Conservation (phyloP, 495 filamentous ascomycete species). For the Aspergillus haitiensis region DNA sequence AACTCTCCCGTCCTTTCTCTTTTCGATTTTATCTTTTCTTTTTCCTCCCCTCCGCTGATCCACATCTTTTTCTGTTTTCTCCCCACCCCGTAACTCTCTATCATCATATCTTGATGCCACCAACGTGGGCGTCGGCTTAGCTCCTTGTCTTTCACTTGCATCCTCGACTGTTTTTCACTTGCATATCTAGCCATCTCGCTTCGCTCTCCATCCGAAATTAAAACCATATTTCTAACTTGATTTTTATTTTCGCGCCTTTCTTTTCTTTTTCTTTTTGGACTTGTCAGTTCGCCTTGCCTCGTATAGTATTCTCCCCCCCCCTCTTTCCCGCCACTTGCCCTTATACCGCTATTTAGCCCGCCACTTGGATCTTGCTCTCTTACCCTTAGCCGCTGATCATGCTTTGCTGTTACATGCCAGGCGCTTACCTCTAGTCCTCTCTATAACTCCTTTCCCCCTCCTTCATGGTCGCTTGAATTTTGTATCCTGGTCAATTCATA, state of each 20-base stretch:
- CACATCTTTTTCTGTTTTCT: constrained; percentile 7
- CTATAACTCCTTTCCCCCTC: background rate
- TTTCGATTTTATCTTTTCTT: background rate
- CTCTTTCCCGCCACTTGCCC: constrained; percentile 6
- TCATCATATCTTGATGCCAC: constrained; percentile 12
- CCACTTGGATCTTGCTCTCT: background rate
- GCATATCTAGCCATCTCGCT: constrained; percentile 19
- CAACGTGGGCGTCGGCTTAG: constrained; percentile 21
- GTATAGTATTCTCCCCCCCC: constrained; percentile 1
- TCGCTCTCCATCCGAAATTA: constrained; percentile 15
- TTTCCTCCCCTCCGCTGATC: constrained; percentile 19
- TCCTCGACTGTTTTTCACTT: constrained; percentile 21
- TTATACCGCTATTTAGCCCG: constrained; percentile 19
- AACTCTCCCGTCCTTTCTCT: background rate
- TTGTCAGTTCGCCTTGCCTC: constrained; percentile 3
- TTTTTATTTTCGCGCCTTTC: constrained; percentile 11
- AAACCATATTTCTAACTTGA: background rate
- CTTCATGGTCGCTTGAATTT: background rate
- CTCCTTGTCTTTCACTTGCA: constrained; percentile 25
- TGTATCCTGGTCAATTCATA: background rate
- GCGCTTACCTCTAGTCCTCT: background rate
- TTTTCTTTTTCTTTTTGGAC: constrained; percentile 3
- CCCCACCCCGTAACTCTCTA: constrained; percentile 14
- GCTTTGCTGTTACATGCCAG: background rate
- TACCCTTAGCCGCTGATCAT: constrained; percentile 1